Percentiles rank a stretch among this genome's conserved stretches.
Evolutionary conservation across 345 rosid genomes (phyloP).

Genomic region (Lepidium africanum): DNA sequence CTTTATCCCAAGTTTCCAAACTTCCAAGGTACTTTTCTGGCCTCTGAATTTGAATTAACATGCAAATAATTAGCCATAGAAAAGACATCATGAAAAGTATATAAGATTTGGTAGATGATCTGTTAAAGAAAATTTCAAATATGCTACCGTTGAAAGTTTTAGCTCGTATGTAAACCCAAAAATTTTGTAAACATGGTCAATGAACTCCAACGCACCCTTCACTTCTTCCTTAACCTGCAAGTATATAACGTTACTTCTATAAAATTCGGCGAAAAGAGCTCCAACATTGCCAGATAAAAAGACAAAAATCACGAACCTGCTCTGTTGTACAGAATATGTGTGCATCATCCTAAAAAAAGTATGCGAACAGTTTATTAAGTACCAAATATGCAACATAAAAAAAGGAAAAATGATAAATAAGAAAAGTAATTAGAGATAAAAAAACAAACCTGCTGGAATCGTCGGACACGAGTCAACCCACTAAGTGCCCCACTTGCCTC

Average conservation of each 20-base stretch:
- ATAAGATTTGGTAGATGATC: neutral
- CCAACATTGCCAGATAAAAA: neutral
- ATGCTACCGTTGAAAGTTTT: slow-evolving; percentile 83
- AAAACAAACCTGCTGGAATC: slow-evolving; percentile 90
- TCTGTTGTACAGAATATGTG: slow-evolving; percentile 86
- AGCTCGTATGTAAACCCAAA: slow-evolving; percentile 92
- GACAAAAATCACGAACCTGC: slow-evolving; percentile 45
- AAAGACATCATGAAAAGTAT: neutral
- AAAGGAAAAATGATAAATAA: neutral
- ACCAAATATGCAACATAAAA: slow-evolving; percentile 1
- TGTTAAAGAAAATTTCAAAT: neutral
- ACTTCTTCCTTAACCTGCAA: slow-evolving; percentile 84
- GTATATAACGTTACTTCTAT: slow-evolving; percentile 1
- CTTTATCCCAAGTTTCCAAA: slow-evolving; percentile 76
- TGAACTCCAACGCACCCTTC: slow-evolving; percentile 68
- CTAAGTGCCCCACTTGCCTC: slow-evolving; percentile 98
- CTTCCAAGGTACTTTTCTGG: slow-evolving; percentile 91
- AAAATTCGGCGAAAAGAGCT: neutral
- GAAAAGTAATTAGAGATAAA: neutral
- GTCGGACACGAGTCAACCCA: slow-evolving; percentile 91
- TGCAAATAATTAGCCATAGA: neutral
- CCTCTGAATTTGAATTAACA: slow-evolving; percentile 44
- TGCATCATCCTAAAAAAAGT: slow-evolving; percentile 80
- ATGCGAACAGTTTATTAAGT: neutral
- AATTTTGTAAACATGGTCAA: slow-evolving; percentile 53